Evolutionary conservation across 179 eudicot species (phyloP).

Genomic region (Carnegiea gigantea): DNA sequence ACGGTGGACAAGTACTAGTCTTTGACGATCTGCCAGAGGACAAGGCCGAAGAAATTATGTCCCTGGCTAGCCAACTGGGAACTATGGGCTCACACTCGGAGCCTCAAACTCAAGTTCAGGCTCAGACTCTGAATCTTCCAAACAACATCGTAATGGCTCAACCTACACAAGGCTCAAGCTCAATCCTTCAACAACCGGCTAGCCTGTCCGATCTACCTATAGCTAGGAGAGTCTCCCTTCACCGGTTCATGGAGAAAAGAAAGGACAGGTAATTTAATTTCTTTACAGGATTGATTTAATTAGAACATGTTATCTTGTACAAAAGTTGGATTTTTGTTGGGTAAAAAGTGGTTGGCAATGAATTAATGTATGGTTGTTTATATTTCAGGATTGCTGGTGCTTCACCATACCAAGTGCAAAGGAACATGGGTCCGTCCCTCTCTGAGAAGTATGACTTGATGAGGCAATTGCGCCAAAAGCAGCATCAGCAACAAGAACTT

Average conservation of each 20-base stretch:
- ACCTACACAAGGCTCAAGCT: not conserved
- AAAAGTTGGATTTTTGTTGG: too few species aligned
- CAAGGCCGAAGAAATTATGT: conserved; percentile 44
- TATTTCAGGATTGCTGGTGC: conserved; percentile 39
- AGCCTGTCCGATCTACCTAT: conserved; percentile 50
- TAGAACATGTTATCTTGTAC: not conserved
- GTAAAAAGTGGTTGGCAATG: not conserved
- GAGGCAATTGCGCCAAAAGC: not conserved
- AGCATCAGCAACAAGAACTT: conserved; percentile 15
- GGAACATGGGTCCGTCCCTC: not conserved
- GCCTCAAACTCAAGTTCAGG: too few species aligned
- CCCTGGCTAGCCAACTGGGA: conserved; percentile 26
- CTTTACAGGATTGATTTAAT: not conserved
- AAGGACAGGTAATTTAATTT: conserved; percentile 41
- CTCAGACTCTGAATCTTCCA: too few species aligned
- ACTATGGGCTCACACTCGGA: not conserved
- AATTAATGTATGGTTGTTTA: not conserved
- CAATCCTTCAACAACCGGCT: not conserved
- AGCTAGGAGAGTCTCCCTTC: conserved; percentile 59
- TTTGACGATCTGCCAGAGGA: conserved; percentile 49
- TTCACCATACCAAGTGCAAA: conserved; percentile 44
- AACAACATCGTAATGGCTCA: too few species aligned
- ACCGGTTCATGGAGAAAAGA: conserved; percentile 66
- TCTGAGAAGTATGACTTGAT: not conserved
- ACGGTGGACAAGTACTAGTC: conserved; percentile 48